phyloP scores from a whole-genome alignment of 768 basidiomycete genomes.

The Erythrobasidium yunnanense region DNA sequence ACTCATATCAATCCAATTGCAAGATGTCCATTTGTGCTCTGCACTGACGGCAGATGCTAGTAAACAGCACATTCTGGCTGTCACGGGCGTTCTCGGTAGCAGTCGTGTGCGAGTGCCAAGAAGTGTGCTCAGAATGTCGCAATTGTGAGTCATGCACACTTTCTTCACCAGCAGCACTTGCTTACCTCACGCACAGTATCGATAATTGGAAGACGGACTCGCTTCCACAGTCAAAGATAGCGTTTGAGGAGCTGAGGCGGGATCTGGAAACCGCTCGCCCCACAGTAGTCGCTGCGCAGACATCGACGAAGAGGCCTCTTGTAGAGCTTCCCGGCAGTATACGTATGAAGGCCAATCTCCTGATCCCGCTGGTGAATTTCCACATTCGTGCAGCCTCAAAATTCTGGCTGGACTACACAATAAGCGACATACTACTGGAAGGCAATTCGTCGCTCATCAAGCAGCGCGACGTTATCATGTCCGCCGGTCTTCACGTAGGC shows the following conservation, averaged over 20 bases:
- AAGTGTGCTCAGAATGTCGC: constrained; percentile 14
- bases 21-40: background rate
- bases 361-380: constrained; percentile 23
- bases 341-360: background rate
- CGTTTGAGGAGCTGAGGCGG: constrained; percentile 29
- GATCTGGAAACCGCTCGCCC: constrained; percentile 17
- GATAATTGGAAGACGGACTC: constrained; percentile 76
- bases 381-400: constrained; percentile 31
- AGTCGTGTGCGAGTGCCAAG: constrained; percentile 10
- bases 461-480: background rate
- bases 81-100: background rate
- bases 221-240: constrained; percentile 49
- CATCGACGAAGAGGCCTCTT: background rate
- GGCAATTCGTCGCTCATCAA: background rate
- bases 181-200: constrained; percentile 54
- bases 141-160: constrained; percentile 14
- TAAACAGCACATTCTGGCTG: background rate
- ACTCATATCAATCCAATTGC: background rate
- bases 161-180: constrained; percentile 33
- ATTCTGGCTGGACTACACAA: constrained; percentile 29
- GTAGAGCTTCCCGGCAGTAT: background rate
- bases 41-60: background rate
- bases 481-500: constrained; percentile 28
- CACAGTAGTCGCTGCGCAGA: background rate
- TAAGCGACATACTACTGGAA: constrained; percentile 14